Evolutionary conservation across 495 filamentous ascomycete species (phyloP).

Genomic region (Trichoderma virens): DNA sequence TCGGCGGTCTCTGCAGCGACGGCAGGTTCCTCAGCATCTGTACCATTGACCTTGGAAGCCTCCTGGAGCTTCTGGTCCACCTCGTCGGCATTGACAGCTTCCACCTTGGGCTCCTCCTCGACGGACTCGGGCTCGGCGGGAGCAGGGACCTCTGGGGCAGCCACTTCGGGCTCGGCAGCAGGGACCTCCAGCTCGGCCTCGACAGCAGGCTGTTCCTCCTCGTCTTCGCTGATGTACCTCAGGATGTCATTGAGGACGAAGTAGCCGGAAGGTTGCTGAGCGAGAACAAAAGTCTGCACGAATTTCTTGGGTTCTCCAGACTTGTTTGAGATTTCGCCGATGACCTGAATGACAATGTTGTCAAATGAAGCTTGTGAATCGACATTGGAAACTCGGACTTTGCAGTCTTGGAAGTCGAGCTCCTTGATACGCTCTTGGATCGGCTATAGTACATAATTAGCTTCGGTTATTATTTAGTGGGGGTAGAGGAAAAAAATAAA

Average conservation of each 20-base stretch:
- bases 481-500: background rate
- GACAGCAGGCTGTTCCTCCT: constrained; percentile 47
- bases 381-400: constrained; percentile 95
- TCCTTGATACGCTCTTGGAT: constrained; percentile 91
- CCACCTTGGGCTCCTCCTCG: constrained; percentile 32
- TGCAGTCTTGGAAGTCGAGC: constrained; percentile 93
- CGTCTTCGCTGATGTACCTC: constrained; percentile 79
- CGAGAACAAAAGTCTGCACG: constrained; percentile 95
- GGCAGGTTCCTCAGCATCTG: constrained; percentile 31
- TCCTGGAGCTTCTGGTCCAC: constrained; percentile 46
- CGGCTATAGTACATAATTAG: constrained; percentile 40
- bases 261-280: constrained; percentile 92
- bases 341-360: constrained; percentile 93
- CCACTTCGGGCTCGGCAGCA: constrained; percentile 31
- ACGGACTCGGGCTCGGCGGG: constrained; percentile 38
- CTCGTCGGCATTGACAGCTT: constrained; percentile 41
- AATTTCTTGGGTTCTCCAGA: constrained; percentile 85
- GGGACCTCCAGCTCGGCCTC: constrained; percentile 19
- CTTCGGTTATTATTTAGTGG: background rate
- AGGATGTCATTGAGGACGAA: constrained; percentile 98
- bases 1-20: background rate
- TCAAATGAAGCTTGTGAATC: constrained; percentile 88
- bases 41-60: constrained; percentile 29
- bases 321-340: constrained; percentile 96
- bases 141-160: constrained; percentile 36